These are phyloP conservation scores for Geotrichum restrictum DNA, from an alignment of 1,139 yeast species.

Conservation along the genomic window DNA sequence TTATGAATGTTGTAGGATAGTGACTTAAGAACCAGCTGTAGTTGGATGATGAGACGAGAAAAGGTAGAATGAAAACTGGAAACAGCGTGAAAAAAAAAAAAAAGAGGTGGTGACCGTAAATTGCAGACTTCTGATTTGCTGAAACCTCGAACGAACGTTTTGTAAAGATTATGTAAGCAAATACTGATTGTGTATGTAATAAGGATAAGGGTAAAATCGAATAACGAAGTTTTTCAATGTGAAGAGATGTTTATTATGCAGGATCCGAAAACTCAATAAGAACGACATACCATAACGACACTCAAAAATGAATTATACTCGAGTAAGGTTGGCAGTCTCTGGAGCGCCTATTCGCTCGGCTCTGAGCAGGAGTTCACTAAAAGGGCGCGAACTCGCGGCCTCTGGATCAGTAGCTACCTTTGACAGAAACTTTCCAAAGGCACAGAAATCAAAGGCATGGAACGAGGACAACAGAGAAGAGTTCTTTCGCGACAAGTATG, in stretches of 20 bases:
- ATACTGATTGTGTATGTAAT: background rate
- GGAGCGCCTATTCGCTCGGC: constrained; percentile 9
- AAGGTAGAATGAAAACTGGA: background rate
- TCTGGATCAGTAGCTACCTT: constrained; percentile 28
- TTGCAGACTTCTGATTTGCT: constrained; percentile 12
- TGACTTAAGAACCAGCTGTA: background rate
- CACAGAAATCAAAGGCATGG: constrained; percentile 51
- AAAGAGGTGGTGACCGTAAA: background rate
- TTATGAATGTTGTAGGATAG: constrained; percentile 28
- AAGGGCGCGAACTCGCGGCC: constrained; percentile 15
- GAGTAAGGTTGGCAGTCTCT: background rate
- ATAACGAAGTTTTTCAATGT: background rate
- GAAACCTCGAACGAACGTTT: background rate
- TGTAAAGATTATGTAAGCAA: background rate
- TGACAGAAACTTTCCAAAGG: constrained; percentile 46
- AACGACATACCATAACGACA: background rate
- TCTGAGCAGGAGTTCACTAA: constrained; percentile 2
- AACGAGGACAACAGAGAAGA: constrained; percentile 52
- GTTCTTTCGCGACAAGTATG: constrained; percentile 53
- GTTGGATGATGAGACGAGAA: background rate
- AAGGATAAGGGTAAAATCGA: background rate
- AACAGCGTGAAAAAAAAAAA: background rate
- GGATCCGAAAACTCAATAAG: background rate
- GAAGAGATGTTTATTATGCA: background rate
- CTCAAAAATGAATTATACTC: constrained; percentile 5